phyloP scores from a whole-genome alignment of 495 filamentous ascomycete species.

The Copromyces sp. region DNA sequence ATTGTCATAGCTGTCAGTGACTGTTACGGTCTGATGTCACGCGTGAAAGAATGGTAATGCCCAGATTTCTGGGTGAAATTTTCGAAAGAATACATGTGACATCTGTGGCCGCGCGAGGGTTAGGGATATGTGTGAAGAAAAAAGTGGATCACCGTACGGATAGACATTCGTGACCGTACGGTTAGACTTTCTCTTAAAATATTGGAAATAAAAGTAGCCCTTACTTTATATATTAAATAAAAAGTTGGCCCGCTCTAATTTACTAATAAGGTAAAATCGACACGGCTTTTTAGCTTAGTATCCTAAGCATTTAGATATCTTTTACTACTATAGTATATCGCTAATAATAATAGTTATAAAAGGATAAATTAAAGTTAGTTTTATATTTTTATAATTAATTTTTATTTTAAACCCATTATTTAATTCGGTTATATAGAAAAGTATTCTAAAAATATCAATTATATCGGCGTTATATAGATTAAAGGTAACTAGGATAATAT shows the following conservation, averaged over 20 bases:
- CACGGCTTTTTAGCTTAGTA: not conserved
- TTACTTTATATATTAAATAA: not conserved
- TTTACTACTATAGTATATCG: not conserved
- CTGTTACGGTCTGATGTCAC: too few species aligned
- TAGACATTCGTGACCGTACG: too few species aligned
- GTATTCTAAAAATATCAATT: not conserved
- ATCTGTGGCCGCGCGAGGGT: too few species aligned
- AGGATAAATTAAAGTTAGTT: not conserved
- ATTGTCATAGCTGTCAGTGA: too few species aligned
- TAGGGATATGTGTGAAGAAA: too few species aligned
- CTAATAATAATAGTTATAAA: not conserved
- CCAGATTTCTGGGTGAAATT: too few species aligned
- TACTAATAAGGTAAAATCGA: not conserved
- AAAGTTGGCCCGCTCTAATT: not conserved
- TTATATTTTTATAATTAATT: too few species aligned
- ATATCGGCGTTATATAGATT: not conserved
- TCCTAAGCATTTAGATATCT: not conserved
- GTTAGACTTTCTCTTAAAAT: too few species aligned
- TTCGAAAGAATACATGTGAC: too few species aligned
- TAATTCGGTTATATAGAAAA: not conserved
- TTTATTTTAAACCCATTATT: not conserved
- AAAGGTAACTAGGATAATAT: not conserved
- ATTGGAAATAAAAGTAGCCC: not conserved
- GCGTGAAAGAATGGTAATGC: too few species aligned
- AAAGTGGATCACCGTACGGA: too few species aligned